Percentiles rank a stretch among this genome's conserved stretches.
Conservation (phyloP, 192 early-diverging fungal genomes). For the Chytriomyces sp. region DNA sequence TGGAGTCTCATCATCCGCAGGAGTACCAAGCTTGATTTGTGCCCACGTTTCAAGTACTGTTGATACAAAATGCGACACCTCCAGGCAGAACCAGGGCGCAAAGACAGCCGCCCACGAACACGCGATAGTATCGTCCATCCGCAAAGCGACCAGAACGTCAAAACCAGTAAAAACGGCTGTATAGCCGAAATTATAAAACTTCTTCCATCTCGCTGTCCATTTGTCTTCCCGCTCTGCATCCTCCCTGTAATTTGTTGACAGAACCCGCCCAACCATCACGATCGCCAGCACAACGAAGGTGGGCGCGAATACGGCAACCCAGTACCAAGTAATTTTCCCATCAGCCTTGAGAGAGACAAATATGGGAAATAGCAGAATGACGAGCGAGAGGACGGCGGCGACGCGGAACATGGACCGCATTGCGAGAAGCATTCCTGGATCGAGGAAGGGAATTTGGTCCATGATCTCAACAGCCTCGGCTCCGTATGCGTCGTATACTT, state of each 20-base stretch:
- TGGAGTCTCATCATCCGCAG: slow-evolving; percentile 13
- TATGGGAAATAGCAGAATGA: slow-evolving; percentile 79
- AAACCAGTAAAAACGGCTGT: slow-evolving; percentile 67
- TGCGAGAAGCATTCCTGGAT: slow-evolving; percentile 42
- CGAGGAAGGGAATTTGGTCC: slow-evolving; percentile 41
- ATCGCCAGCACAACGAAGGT: slow-evolving; percentile 70
- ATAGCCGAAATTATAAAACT: slow-evolving; percentile 30
- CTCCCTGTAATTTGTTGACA: slow-evolving; percentile 41
- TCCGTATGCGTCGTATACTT: slow-evolving; percentile 84
- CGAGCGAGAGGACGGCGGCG: slow-evolving; percentile 37
- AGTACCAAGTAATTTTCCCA: slow-evolving; percentile 66
- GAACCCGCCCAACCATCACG: slow-evolving; percentile 37
- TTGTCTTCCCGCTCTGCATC: slow-evolving; percentile 28
- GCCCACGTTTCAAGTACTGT: slow-evolving; percentile 52
- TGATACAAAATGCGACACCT: slow-evolving; percentile 71
- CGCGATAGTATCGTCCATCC: slow-evolving; percentile 61
- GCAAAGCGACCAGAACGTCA: slow-evolving; percentile 73
- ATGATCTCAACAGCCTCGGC: slow-evolving; percentile 46
- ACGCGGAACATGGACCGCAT: slow-evolving; percentile 42
- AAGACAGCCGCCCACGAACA: slow-evolving; percentile 67
- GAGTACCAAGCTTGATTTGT: slow-evolving; percentile 4
- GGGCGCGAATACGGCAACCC: slow-evolving; percentile 74
- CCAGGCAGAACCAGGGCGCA: slow-evolving; percentile 78
- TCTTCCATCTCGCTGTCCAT: slow-evolving; percentile 14
- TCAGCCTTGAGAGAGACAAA: slow-evolving; percentile 78